Evolutionary conservation across 1,139 yeast species (phyloP).

Genomic region (Kurtzmaniella quercitrusa): DNA sequence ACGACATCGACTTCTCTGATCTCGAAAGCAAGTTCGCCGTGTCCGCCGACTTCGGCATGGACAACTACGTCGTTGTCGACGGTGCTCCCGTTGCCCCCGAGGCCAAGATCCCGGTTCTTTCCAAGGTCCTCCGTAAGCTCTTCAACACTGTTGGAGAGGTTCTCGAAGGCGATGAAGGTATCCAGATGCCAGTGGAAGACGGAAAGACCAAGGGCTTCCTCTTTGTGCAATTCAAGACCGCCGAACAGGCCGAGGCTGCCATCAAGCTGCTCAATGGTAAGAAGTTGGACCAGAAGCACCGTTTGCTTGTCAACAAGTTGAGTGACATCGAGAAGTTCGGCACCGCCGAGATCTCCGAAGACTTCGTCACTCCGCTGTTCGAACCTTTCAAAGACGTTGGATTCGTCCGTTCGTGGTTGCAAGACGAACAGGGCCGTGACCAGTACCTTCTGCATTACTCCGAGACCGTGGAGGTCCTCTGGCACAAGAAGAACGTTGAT

Average conservation of each 20-base stretch:
- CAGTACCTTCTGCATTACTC: constrained; percentile 79
- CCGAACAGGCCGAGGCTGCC: constrained; percentile 71
- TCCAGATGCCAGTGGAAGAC: constrained; percentile 76
- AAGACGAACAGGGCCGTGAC: constrained; percentile 86
- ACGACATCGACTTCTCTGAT: constrained; percentile 81
- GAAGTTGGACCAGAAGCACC: constrained; percentile 90
- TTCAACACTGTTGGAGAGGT: constrained; percentile 68
- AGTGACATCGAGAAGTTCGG: constrained; percentile 83
- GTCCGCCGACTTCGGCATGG: constrained; percentile 58
- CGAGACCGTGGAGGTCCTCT: constrained; percentile 78
- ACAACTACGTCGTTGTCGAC: constrained; percentile 80
- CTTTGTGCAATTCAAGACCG: constrained; percentile 75
- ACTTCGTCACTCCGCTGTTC: constrained; percentile 66
- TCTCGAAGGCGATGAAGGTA: constrained; percentile 61
- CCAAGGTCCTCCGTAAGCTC: constrained; percentile 80
- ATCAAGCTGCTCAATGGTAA: constrained; percentile 79
- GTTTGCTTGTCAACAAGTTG: constrained; percentile 78
- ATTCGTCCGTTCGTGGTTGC: constrained; percentile 85
- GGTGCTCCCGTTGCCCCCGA: constrained; percentile 97
- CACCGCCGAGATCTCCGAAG: constrained; percentile 57
- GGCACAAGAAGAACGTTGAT: constrained; percentile 75
- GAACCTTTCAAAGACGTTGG: constrained; percentile 73
- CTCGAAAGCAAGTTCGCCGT: constrained; percentile 74
- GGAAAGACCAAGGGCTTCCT: constrained; percentile 85
- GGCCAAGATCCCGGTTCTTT: constrained; percentile 75